A percentile compares a stretch with the other conserved stretches of the same genome.
Conservation (phyloP, 495 filamentous ascomycete species). For the Parmelia sp. region DNA sequence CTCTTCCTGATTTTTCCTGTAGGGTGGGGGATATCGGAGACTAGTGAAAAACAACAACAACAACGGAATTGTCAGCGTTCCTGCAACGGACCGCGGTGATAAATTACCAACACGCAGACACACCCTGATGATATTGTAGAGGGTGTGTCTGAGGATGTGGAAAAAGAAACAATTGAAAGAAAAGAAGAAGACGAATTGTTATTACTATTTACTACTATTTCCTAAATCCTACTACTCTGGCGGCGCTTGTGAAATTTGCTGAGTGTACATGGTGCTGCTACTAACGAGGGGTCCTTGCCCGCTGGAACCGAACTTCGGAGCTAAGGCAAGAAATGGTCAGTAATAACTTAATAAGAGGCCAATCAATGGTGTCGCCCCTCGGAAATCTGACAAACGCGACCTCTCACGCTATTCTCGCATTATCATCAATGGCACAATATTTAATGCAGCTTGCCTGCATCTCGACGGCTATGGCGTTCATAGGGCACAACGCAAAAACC, state of each 20-base stretch:
- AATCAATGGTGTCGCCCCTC: neutral
- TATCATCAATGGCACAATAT: neutral
- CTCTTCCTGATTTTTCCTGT: neutral
- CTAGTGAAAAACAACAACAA: neutral
- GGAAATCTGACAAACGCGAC: neutral
- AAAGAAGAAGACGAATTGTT: neutral
- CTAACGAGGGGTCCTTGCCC: too few relatives aligned
- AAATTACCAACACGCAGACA: neutral
- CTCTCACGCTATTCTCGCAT: neutral
- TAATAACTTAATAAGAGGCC: neutral
- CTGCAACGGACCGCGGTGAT: neutral
- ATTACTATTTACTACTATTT: neutral
- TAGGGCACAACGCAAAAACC: neutral
- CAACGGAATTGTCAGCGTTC: neutral
- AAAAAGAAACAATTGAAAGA: neutral
- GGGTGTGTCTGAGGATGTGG: neutral
- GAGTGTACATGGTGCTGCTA: neutral
- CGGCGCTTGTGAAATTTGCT: neutral
- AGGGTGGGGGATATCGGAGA: too few relatives aligned
- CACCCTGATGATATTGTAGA: neutral
- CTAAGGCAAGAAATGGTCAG: neutral
- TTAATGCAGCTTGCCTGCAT: neutral
- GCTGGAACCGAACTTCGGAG: too few relatives aligned
- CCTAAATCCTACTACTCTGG: too few relatives aligned
- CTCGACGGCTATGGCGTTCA: neutral